Base-by-base conservation (phyloP, 352 stramenopile species). In the Phytophthora capsici region DNA sequence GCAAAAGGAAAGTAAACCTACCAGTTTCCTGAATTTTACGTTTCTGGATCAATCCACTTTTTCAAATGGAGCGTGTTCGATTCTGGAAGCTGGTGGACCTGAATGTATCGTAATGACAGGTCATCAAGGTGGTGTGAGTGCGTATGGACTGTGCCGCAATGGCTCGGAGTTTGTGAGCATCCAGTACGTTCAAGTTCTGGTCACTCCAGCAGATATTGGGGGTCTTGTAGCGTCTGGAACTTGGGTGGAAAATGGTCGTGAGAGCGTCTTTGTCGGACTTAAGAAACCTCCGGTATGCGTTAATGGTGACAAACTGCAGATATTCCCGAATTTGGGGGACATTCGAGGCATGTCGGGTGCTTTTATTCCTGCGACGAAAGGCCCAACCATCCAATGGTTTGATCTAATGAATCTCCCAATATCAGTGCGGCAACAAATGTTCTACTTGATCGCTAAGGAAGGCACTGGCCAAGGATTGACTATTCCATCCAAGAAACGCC, bases 61-160 rank as follows among this genome's bases (percentile, higher is more conserved):
- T 3, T 30, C 57, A 2, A 64, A 68, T 19, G 67, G 71, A 17
- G 52, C 62, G 14, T 77, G 67, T 37, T 58, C 67, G 6, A 63
- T 80, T 16, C 40, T 80, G 9, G 63, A 71, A 14, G 41, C 22
- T 3, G 55, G 67, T 20, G 54, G 62, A 17, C 64, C 69, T 16
- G 71, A 79, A 28, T 79, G 71, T 22, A 79, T 79, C 23, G 28
- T 79, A 20, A 77, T 79, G 66, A 79, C 71, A 6, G 71, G 71
- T 14, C 63, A 79, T 41, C 71, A 77, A 19, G 71, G 71, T 26
- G 53, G 71, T 16, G 63, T 79, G 14, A 79, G 71, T 38, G 54
- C 71, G 3, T 79, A 79, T 26, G 71, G 66, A 16, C 36, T 79
- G 0, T 79, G 71, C 32, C 71, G 63, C 10, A 79, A 76, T 32